These are phyloP conservation scores for Babesia bovis DNA, from an alignment of 169 alveolate species.

Conservation along the genomic window DNA sequence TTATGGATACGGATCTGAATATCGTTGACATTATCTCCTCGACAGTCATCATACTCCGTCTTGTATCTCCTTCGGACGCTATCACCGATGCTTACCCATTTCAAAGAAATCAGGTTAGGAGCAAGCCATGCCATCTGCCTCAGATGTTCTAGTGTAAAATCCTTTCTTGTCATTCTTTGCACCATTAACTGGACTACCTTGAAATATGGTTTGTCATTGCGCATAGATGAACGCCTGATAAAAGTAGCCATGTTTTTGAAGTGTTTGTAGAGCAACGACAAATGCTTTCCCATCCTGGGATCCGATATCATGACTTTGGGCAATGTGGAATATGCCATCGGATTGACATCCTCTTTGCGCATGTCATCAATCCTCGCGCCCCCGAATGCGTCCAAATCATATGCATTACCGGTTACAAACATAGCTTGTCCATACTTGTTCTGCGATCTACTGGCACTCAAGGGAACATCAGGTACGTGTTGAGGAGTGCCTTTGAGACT, in stretches of 20 bases:
- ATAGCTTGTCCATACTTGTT: slow-evolving; percentile 19
- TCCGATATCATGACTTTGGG: slow-evolving; percentile 22
- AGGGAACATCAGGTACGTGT: neutral
- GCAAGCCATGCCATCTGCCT: slow-evolving; percentile 61
- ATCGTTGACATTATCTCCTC: slow-evolving; percentile 30
- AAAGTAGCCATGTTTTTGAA: slow-evolving; percentile 59
- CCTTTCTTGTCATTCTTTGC: slow-evolving; percentile 56
- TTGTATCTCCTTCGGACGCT: slow-evolving; percentile 14
- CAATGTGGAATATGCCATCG: slow-evolving; percentile 50
- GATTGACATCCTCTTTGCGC: slow-evolving; percentile 41
- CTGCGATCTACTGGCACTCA: neutral
- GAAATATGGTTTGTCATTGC: slow-evolving; percentile 58
- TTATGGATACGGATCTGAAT: slow-evolving; percentile 29
- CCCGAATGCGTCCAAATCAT: slow-evolving; percentile 24
- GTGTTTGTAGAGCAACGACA: slow-evolving; percentile 41
- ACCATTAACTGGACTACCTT: slow-evolving; percentile 48
- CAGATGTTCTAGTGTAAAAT: slow-evolving; percentile 48
- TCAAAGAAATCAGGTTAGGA: slow-evolving; percentile 47
- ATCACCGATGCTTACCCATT: slow-evolving; percentile 43
- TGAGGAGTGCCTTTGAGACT: slow-evolving; percentile 15
- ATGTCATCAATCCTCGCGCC: slow-evolving; percentile 36
- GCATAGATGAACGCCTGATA: slow-evolving; percentile 51
- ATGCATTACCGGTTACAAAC: slow-evolving; percentile 12
- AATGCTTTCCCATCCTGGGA: slow-evolving; percentile 21
- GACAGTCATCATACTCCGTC: slow-evolving; percentile 50